Evolutionary conservation across 2,329 filamentous ascomycete genomes (phyloP).

Genomic region (Xylariaceae sp.): DNA sequence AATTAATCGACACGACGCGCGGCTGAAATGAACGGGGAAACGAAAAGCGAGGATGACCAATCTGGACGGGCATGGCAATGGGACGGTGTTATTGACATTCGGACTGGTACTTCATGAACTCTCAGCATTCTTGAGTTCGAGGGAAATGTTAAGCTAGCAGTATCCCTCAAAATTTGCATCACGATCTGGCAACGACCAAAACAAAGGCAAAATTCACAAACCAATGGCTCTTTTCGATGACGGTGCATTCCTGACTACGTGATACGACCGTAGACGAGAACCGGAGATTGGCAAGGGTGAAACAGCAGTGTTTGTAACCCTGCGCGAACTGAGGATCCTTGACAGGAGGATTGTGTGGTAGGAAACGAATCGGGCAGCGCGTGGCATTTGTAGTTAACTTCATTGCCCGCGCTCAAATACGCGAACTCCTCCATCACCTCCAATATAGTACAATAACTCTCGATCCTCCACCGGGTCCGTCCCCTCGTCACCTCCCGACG

Average conservation of each 20-base stretch:
- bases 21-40: constrained; percentile 31
- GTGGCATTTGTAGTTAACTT: constrained; percentile 12
- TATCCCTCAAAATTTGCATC: constrained; percentile 28
- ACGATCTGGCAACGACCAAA: constrained; percentile 24
- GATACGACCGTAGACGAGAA: not conserved
- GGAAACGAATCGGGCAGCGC: not conserved
- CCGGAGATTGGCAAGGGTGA: not conserved
- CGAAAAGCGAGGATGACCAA: constrained; percentile 25
- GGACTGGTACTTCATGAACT: constrained; percentile 32
- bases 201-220: not conserved
- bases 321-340: too few species aligned
- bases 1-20: constrained; percentile 17
- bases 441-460: constrained; percentile 79
- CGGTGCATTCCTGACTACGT: not conserved
- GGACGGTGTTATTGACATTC: constrained; percentile 32
- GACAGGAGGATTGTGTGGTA: too few species aligned
- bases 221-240: not conserved
- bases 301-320: too few species aligned
- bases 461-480: constrained; percentile 46
- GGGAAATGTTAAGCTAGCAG: constrained; percentile 31
- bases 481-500: constrained; percentile 45
- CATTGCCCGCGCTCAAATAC: constrained; percentile 80
- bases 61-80: constrained; percentile 32
- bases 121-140: constrained; percentile 25
- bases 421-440: constrained; percentile 71